Conservation (phyloP, 2,329 filamentous ascomycete genomes). For the Diaporthe australafricana region DNA sequence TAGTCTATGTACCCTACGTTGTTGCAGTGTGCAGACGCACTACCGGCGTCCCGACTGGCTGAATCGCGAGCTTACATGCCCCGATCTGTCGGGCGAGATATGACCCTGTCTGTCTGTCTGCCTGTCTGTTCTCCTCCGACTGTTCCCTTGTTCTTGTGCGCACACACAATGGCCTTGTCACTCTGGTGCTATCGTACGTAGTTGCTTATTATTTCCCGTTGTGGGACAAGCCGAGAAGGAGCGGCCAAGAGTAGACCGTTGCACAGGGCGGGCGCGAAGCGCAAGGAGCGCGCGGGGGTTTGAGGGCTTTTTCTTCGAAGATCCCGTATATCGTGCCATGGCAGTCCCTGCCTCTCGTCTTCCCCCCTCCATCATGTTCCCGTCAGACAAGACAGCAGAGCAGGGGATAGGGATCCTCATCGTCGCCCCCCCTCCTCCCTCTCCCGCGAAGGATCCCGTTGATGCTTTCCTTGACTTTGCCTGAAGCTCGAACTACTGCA, state of each 20-base stretch:
- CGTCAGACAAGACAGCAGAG: background rate
- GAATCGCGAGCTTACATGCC: slow-evolving; percentile 21
- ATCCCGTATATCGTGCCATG: background rate
- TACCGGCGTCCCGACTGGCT: slow-evolving; percentile 27
- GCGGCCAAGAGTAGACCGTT: background rate
- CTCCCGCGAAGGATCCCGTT: slow-evolving; percentile 1
- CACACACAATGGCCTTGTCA: background rate
- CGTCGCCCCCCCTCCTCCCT: too few species aligned
- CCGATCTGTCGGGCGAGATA: background rate
- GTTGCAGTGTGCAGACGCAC: background rate
- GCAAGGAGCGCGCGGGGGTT: slow-evolving; percentile 12
- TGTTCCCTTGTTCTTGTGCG: background rate
- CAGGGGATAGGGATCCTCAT: background rate
- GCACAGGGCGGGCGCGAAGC: slow-evolving; percentile 5
- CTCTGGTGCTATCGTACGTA: background rate
- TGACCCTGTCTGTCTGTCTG: background rate
- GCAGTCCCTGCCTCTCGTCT: slow-evolving; percentile 15
- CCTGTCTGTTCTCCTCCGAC: background rate
- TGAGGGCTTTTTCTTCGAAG: background rate
- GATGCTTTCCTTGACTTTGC: background rate
- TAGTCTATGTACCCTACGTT: too few species aligned
- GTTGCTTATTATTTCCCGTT: background rate
- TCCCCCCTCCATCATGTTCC: background rate
- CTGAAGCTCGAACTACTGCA: slow-evolving; percentile 16
- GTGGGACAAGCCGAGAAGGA: background rate